These are phyloP conservation scores for Corchorus olitorius DNA, from an alignment of 345 rosid species.

Conservation along the genomic window DNA sequence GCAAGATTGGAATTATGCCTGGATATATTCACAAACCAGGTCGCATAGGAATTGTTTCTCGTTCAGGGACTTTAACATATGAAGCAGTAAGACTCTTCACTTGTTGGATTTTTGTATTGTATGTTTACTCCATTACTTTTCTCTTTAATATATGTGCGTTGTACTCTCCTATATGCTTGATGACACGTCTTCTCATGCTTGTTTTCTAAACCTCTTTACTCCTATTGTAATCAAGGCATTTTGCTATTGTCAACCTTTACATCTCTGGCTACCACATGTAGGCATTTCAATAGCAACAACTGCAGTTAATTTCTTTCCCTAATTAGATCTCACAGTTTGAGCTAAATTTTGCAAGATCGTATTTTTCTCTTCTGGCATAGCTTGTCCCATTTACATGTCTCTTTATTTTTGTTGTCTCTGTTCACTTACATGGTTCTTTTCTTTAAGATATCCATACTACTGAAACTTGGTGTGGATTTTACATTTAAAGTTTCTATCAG, in stretches of 20 bases:
- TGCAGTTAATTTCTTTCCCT: background rate
- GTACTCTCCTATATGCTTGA: background rate
- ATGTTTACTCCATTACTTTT: background rate
- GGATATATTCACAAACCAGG: constrained; percentile 99
- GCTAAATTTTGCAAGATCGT: background rate
- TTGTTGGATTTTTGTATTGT: constrained; percentile 14
- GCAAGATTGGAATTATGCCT: constrained; percentile 91
- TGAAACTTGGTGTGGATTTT: background rate
- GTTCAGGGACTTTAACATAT: constrained; percentile 97
- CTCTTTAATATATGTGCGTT: background rate
- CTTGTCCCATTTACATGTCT: background rate
- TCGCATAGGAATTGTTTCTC: constrained; percentile 83
- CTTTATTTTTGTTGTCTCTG: background rate
- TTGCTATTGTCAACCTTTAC: background rate
- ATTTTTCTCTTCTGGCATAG: background rate
- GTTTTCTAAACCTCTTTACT: background rate
- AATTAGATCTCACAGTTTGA: background rate
- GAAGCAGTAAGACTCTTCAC: constrained; percentile 76
- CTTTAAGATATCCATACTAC: background rate
- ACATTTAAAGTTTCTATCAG: background rate
- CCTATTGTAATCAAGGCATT: background rate
- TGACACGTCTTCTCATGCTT: background rate
- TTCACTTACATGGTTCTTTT: background rate
- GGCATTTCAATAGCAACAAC: background rate
- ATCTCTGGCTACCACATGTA: background rate